phyloP scores from a whole-genome alignment of 257 asterid genomes.

The Solanum verrucosum region DNA sequence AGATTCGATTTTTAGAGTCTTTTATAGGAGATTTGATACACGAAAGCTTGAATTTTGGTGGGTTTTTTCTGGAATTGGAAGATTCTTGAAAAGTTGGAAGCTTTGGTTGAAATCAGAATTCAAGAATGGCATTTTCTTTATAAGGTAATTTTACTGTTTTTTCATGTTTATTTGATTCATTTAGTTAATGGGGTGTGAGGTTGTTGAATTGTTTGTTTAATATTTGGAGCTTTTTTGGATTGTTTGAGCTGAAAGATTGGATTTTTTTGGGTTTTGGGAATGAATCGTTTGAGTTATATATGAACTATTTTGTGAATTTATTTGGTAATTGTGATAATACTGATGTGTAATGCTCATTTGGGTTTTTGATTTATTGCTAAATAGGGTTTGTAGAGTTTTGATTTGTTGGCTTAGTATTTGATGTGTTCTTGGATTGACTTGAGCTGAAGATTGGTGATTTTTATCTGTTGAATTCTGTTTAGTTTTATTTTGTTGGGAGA shows the following conservation, averaged over 20 bases:
- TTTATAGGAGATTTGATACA: not conserved
- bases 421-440: not conserved
- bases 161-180: not conserved
- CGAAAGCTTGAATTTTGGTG: not conserved
- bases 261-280: not conserved
- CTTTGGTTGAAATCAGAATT: constrained; percentile 20
- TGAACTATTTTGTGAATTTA: not conserved
- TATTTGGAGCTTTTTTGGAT: not conserved
- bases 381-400: not conserved
- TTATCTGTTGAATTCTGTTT: not conserved
- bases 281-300: not conserved
- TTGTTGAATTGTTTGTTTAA: constrained; percentile 6
- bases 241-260: not conserved
- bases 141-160: constrained; percentile 30
- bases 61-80: not conserved
- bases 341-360: not conserved
- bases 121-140: constrained; percentile 10
- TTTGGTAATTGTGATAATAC: not conserved
- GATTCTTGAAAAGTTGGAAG: constrained; percentile 23
- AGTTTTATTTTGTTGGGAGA: not conserved
- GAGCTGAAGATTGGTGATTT: constrained; percentile 3
- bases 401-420: not conserved
- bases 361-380: not conserved
- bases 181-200: constrained; percentile 7
- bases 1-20: not conserved